These are phyloP conservation scores for Penicillium simplicissimum DNA, from an alignment of 495 filamentous ascomycete species.

Conservation along the genomic window DNA sequence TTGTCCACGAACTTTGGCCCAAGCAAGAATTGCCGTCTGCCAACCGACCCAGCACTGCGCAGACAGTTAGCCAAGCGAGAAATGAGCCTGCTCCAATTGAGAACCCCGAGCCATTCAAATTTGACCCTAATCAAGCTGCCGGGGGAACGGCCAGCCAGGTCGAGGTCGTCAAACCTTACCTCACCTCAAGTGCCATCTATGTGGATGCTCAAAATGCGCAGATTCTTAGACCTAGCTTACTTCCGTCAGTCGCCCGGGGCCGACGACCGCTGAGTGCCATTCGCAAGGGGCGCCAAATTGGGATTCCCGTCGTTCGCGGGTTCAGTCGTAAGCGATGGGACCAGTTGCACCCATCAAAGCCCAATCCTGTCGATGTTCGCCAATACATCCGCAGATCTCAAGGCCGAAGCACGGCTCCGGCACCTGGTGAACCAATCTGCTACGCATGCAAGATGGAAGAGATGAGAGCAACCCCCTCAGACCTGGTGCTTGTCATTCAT, in stretches of 20 bases:
- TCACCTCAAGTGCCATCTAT: conserved; percentile 78
- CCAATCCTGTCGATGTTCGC: conserved; percentile 46
- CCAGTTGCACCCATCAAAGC: conserved; percentile 65
- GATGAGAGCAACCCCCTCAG: conserved; percentile 73
- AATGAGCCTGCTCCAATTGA: conserved; percentile 14
- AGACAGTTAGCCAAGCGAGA: conserved; percentile 17
- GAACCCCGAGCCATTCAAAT: conserved; percentile 10
- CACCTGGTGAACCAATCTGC: conserved; percentile 43
- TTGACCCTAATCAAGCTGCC: conserved; percentile 46
- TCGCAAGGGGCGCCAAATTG: conserved; percentile 76
- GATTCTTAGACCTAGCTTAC: conserved; percentile 73
- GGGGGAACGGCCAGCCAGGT: conserved; percentile 34
- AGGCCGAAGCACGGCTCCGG: conserved; percentile 26
- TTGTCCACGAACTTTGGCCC: conserved; percentile 79
- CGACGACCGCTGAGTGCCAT: conserved; percentile 80
- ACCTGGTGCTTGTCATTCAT: conserved; percentile 87
- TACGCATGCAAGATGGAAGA: conserved; percentile 57
- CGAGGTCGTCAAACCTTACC: conserved; percentile 52
- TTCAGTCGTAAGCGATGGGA: conserved; percentile 80
- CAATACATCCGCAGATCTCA: conserved; percentile 49
- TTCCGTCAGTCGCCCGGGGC: conserved; percentile 78
- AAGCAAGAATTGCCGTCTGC: conserved; percentile 46
- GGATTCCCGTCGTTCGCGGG: conserved; percentile 82
- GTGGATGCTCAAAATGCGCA: conserved; percentile 73
- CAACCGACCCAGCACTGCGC: conserved; percentile 29